These are phyloP conservation scores for Excoecaria cochinchinensis DNA, from an alignment of 345 rosid species.

Conservation along the genomic window DNA sequence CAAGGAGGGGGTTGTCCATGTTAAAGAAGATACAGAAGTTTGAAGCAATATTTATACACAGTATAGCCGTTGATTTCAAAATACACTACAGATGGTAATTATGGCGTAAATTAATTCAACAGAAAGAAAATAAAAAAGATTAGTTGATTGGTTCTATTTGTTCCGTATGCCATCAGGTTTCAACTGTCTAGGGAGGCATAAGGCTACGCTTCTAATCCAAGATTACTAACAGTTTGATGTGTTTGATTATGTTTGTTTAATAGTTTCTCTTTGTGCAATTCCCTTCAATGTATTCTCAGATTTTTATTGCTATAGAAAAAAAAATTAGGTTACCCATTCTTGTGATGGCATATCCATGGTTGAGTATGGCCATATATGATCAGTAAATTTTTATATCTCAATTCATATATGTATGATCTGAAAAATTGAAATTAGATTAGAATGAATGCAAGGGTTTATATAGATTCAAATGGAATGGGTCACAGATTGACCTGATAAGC, in stretches of 20 bases:
- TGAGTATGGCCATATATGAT: no score
- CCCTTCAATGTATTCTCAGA: not conserved
- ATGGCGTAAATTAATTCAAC: not conserved
- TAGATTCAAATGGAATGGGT: no score
- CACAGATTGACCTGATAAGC: no score
- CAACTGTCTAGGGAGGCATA: not conserved
- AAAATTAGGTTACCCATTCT: not conserved
- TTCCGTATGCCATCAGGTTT: constrained; percentile 10
- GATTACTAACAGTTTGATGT: not conserved
- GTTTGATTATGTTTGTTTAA: not conserved
- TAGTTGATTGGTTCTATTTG: not conserved
- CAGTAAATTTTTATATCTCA: no score
- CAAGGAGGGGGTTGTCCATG: constrained; percentile 88
- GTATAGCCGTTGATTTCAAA: not conserved
- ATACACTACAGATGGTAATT: not conserved
- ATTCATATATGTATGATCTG: no score
- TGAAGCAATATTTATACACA: constrained; percentile 1
- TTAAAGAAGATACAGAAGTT: constrained; percentile 26
- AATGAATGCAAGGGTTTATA: no score
- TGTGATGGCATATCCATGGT: no score
- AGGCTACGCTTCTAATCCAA: constrained; percentile 2
- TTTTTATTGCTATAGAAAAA: not conserved
- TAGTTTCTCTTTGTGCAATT: not conserved
- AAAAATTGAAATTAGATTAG: no score
- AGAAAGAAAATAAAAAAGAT: constrained; percentile 10